Evolutionary conservation across 1,139 yeast genomes (phyloP), one percentile per base, ranked within the genome.

Genomic region (Eremothecium coryli): DNA sequence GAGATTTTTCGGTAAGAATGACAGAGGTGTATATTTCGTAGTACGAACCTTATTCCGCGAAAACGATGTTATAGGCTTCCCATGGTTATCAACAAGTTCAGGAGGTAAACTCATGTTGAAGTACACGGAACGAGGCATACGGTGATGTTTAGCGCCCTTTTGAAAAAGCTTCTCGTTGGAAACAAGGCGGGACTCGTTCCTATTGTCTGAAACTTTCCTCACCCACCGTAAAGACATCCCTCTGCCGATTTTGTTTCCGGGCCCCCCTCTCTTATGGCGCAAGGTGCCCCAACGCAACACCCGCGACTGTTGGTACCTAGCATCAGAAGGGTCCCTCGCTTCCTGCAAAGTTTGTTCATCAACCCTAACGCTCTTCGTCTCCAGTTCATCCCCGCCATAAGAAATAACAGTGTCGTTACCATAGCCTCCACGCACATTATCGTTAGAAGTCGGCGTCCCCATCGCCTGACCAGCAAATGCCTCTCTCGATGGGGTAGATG

Each of bases 11-110:
- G 97, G 97, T 29, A 90, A 53, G 50, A 90, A 90, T 4, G 93
- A 66, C 33, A 90, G 54, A 4, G 96, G 95, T 7, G 97, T 88
- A 59, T 90, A 90, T 60, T 86, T 88, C 4, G 98, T 86, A 1
- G 98, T 88, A 64, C 96, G 78, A 49, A 90, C 85, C 60, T 90
- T 90, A 64, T 90, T 90, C 55, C 95, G 71, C 2, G 93, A 77
- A 55, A 79, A 90, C 10, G 52, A 45, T 8, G 61, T 51, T 4
- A 64, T 48, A 1, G 93, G 93, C 37, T 66, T 59, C 11, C 85
- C 85, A 4, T 75, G 68, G 31, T 70, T 76, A 45, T 81, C 82
- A 13, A 75, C 40, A 54, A 67, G 61, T 18, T 76, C 73, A 3
- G 64, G 64, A 0, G 95, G 95, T 33, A 88, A 62, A 2, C 73